These are phyloP conservation scores for Trichosporon sp. DNA, from an alignment of 1,284 basidiomycete species.

Conservation along the genomic window DNA sequence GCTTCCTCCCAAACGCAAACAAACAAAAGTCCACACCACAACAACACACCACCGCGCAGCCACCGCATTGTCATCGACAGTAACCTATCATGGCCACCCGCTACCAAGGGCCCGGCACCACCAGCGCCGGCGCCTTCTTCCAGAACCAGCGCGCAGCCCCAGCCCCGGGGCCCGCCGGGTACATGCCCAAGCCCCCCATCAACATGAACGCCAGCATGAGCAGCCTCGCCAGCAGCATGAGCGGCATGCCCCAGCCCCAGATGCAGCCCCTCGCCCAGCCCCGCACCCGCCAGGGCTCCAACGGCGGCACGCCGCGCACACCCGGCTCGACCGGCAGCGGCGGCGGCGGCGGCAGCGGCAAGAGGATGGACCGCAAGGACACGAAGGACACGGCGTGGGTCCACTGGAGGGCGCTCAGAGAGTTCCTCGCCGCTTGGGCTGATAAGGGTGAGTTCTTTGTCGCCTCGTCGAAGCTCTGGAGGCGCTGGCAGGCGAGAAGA, in stretches of 20 bases:
- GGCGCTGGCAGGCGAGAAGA: too few relatives aligned
- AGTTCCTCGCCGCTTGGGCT: slow-evolving; percentile 43
- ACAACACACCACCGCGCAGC: background rate
- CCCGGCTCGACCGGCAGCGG: background rate
- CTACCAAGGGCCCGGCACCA: background rate
- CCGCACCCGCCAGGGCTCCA: background rate
- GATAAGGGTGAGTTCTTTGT: slow-evolving; percentile 40
- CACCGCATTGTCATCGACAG: background rate
- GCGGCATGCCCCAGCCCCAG: background rate
- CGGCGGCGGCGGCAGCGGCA: background rate
- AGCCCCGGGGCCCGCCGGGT: too few relatives aligned
- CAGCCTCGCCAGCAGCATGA: background rate
- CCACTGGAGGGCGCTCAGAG: slow-evolving; percentile 47
- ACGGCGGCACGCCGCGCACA: background rate
- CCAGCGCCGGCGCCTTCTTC: background rate
- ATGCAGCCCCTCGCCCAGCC: background rate
- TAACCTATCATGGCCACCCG: slow-evolving; percentile 4
- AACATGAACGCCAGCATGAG: slow-evolving; percentile 4
- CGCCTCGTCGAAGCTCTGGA: too few relatives aligned
- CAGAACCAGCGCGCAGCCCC: background rate
- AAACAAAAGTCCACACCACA: background rate
- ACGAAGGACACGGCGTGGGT: slow-evolving; percentile 43
- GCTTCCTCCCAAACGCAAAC: background rate
- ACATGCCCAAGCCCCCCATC: too few relatives aligned
- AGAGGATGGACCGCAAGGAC: slow-evolving; percentile 16